Percentiles rank a stretch among this genome's conserved stretches.
phyloP scores from a whole-genome alignment of 2,329 filamentous ascomycete species.

The Fusarium scirpi region DNA sequence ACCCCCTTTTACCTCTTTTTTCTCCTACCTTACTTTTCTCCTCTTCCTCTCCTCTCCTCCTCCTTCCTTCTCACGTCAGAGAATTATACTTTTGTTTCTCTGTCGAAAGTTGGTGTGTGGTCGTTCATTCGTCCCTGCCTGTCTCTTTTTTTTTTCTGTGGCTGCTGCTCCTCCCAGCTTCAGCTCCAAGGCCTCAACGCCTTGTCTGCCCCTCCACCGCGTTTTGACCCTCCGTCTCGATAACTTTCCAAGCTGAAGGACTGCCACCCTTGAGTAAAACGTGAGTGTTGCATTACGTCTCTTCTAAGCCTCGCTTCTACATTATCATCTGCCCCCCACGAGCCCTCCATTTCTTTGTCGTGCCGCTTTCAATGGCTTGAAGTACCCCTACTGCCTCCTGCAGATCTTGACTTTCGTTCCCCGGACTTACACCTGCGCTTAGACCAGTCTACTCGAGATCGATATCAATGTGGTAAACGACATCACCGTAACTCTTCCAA shows the following conservation, averaged over 20 bases:
- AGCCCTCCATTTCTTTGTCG: conserved; percentile 7
- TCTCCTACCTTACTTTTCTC: conserved; percentile 22
- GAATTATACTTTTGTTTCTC: conserved; percentile 11
- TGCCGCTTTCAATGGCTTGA: conserved; percentile 39
- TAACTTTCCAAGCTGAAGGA: conserved; percentile 28
- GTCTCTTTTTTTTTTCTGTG: conserved; percentile 22
- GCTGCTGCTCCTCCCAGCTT: conserved; percentile 20
- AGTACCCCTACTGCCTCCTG: conserved; percentile 28
- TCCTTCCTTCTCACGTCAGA: conserved; percentile 15
- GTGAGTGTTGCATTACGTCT: conserved; percentile 36
- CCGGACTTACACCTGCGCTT: conserved; percentile 46
- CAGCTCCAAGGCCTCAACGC: conserved; percentile 21
- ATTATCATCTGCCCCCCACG: conserved; percentile 8
- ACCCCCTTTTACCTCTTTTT: conserved; percentile 34
- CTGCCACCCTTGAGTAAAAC: conserved; percentile 12
- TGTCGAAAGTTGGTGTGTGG: conserved; percentile 37
- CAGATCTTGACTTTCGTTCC: conserved; percentile 21
- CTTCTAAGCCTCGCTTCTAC: conserved; percentile 28
- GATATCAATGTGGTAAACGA: conserved; percentile 53
- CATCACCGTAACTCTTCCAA: conserved; percentile 50
- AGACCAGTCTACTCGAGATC: conserved; percentile 40
- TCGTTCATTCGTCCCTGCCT: conserved; percentile 18
- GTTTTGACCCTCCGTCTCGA: conserved; percentile 36
- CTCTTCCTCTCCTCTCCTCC: conserved; percentile 13
- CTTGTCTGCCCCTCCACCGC: conserved; percentile 38